phyloP scores from a whole-genome alignment of 805 yeast species.

The Pichia membranifaciens region DNA sequence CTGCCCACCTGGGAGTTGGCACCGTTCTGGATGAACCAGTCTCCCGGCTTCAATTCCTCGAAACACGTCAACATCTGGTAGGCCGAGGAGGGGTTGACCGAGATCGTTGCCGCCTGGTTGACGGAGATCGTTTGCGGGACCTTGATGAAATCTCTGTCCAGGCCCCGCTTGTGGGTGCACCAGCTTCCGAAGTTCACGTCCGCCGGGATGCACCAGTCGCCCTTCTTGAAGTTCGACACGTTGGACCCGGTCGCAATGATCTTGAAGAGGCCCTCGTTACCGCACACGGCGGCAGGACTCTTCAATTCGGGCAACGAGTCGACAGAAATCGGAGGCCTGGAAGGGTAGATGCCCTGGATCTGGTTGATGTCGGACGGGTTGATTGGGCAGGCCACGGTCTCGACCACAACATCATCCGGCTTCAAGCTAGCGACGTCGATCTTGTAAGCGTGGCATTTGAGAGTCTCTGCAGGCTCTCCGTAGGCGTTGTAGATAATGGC shows the following conservation, averaged over 20 bases:
- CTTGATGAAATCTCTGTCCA: constrained; percentile 47
- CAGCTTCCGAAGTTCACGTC: constrained; percentile 86
- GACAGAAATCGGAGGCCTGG: constrained; percentile 54
- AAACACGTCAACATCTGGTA: constrained; percentile 77
- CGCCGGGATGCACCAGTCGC: constrained; percentile 87
- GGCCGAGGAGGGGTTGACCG: constrained; percentile 92
- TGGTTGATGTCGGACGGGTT: constrained; percentile 91
- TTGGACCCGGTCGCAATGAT: constrained; percentile 64
- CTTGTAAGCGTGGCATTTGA: constrained; percentile 46
- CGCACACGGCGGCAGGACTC: constrained; percentile 76
- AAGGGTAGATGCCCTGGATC: constrained; percentile 79
- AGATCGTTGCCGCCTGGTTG: constrained; percentile 76
- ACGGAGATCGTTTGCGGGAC: constrained; percentile 50
- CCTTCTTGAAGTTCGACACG: constrained; percentile 44
- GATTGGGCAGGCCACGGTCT: constrained; percentile 73
- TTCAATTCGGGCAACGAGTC: constrained; percentile 44
- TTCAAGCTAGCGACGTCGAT: constrained; percentile 29
- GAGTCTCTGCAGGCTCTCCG: constrained; percentile 59
- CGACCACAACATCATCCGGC: constrained; percentile 51
- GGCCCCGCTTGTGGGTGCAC: constrained; percentile 70
- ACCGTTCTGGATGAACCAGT: constrained; percentile 95
- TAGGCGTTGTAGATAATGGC: constrained; percentile 64
- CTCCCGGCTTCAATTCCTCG: constrained; percentile 55
- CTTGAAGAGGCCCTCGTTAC: constrained; percentile 90
- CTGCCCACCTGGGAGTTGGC: constrained; percentile 95